phyloP scores from a whole-genome alignment of 306 rosid species.

The Gastrolobium bilobum region DNA sequence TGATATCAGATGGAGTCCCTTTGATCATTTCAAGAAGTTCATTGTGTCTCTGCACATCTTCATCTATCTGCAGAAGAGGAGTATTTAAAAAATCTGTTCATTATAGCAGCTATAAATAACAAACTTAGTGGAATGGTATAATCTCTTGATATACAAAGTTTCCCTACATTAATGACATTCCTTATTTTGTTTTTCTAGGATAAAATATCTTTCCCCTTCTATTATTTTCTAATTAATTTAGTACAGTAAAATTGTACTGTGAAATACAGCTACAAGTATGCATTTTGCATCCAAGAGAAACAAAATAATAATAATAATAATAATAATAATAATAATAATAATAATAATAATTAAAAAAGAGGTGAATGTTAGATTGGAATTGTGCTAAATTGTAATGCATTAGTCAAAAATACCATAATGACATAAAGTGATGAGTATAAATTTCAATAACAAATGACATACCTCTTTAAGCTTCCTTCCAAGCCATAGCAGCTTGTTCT shows the following conservation, averaged over 20 bases:
- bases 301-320: background rate
- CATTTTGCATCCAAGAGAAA: slow-evolving; percentile 15
- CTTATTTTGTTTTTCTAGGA: background rate
- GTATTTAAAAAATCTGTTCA: slow-evolving; percentile 14
- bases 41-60: slow-evolving; percentile 78
- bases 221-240: background rate
- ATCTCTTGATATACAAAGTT: slow-evolving; percentile 19
- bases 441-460: slow-evolving; percentile 12
- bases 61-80: slow-evolving; percentile 71
- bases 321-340: background rate
- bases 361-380: background rate
- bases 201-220: background rate
- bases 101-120: slow-evolving; percentile 29
- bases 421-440: slow-evolving; percentile 5
- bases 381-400: background rate
- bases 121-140: slow-evolving; percentile 8
- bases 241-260: background rate
- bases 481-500: slow-evolving; percentile 74
- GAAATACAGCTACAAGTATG: slow-evolving; percentile 23
- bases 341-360: background rate
- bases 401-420: background rate
- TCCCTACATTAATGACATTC: slow-evolving; percentile 24
- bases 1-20: slow-evolving; percentile 58
- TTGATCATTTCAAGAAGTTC: slow-evolving; percentile 68
- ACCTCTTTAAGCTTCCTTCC: slow-evolving; percentile 90